phyloP scores from a whole-genome alignment of 495 filamentous ascomycete genomes.

The Trichocladium uniseriatum region DNA sequence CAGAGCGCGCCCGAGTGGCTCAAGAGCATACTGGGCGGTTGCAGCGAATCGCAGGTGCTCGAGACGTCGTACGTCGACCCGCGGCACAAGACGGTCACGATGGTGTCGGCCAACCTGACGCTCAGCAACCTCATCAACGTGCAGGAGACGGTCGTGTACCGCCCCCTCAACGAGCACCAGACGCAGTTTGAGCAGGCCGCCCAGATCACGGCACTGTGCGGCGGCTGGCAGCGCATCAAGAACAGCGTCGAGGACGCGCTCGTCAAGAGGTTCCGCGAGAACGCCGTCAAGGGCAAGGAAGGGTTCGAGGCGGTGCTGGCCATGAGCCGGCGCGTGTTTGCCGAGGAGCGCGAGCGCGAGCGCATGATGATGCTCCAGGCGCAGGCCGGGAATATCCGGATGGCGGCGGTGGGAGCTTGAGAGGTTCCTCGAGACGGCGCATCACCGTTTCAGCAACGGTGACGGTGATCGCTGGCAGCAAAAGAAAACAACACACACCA shows the following conservation, averaged over 20 bases:
- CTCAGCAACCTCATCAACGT: slow-evolving; percentile 79
- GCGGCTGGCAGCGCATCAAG: slow-evolving; percentile 92
- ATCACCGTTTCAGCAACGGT: not conserved
- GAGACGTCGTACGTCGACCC: slow-evolving; percentile 94
- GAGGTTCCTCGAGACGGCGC: too few species aligned
- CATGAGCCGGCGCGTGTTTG: slow-evolving; percentile 87
- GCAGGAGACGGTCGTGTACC: slow-evolving; percentile 81
- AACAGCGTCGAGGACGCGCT: slow-evolving; percentile 88
- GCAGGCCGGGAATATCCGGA: slow-evolving; percentile 24
- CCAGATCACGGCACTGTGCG: slow-evolving; percentile 84
- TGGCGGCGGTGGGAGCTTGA: too few species aligned
- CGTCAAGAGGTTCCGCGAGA: slow-evolving; percentile 80
- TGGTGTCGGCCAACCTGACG: slow-evolving; percentile 88
- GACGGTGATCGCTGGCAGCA: too few species aligned
- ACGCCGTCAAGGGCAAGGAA: slow-evolving; percentile 77
- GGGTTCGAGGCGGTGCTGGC: slow-evolving; percentile 91
- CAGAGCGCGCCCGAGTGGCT: slow-evolving; percentile 88
- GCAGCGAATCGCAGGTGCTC: slow-evolving; percentile 70
- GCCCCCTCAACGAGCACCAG: slow-evolving; percentile 50
- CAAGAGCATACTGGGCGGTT: slow-evolving; percentile 57
- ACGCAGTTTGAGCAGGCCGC: slow-evolving; percentile 84
- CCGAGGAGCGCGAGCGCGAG: slow-evolving; percentile 59
- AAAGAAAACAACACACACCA: not conserved
- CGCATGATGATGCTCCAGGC: slow-evolving; percentile 22
- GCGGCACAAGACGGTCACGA: slow-evolving; percentile 69